Percentiles rank a stretch among this genome's conserved stretches.
Conservation (phyloP, 192 early-diverging fungal species). For the Phycomyces blakesleeanus region DNA sequence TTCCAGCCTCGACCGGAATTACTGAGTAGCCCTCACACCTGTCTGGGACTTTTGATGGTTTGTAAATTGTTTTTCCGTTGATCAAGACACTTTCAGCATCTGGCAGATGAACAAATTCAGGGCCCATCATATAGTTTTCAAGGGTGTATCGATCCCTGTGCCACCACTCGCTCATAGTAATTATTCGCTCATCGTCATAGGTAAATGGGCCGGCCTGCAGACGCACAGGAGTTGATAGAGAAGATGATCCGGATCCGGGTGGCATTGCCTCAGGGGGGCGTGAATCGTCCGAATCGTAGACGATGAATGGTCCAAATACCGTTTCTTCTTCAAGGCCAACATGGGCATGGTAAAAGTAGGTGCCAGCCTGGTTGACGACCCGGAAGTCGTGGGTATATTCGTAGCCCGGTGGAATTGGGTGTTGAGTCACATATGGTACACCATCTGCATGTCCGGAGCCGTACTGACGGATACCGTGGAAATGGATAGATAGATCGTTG, state of each 20-base stretch:
- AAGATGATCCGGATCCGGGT: background rate
- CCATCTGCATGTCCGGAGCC: slow-evolving; percentile 44
- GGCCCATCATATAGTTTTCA: slow-evolving; percentile 14
- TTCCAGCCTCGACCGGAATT: slow-evolving; percentile 18
- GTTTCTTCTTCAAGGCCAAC: slow-evolving; percentile 25
- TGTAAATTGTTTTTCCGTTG: slow-evolving; percentile 34
- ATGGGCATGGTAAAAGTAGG: slow-evolving; percentile 43
- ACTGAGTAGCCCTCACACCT: slow-evolving; percentile 20
- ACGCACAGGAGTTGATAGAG: background rate
- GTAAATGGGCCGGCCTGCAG: background rate
- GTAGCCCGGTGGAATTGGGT: slow-evolving; percentile 44
- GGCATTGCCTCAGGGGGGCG: slow-evolving; percentile 7
- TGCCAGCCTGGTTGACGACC: slow-evolving; percentile 39
- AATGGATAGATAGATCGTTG: slow-evolving; percentile 37
- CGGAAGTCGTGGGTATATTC: slow-evolving; percentile 47
- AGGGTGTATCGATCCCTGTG: slow-evolving; percentile 35
- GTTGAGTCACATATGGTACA: slow-evolving; percentile 57
- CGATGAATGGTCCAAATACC: slow-evolving; percentile 15
- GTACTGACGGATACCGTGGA: slow-evolving; percentile 46
- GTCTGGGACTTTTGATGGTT: background rate
- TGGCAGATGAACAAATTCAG: slow-evolving; percentile 10
- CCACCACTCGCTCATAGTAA: slow-evolving; percentile 39
- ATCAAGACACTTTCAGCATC: slow-evolving; percentile 46
- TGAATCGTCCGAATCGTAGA: slow-evolving; percentile 16
- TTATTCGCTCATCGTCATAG: slow-evolving; percentile 43